Evolutionary conservation across 768 basidiomycete genomes (phyloP), one percentile per base, ranked within the genome.

Genomic region (Tulasnella sp.): DNA sequence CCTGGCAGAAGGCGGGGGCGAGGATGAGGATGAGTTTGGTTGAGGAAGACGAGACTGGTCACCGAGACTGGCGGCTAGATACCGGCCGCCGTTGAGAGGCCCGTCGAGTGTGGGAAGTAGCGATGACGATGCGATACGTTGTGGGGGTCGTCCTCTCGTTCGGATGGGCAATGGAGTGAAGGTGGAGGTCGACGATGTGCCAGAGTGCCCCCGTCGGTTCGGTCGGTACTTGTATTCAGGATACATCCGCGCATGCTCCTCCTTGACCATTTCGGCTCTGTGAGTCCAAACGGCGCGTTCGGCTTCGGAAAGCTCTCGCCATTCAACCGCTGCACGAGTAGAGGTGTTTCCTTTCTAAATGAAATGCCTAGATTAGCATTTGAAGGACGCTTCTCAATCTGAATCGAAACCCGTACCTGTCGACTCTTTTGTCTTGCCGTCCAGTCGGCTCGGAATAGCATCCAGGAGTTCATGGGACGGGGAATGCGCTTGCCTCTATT

Each of bases 371-470:
- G 19, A 32, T 7, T 5, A 17, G 6, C 1, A 39, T 7, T 9
- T 32, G 63, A 22, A 19, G 32, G 37, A 22, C 42, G 42, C 42
- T 12, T 47, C n/a, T 47, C 42, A 47, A 12, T 12, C 42, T 12
- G 42, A n/a, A n/a, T n/a, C n/a, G n/a, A n/a, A 32, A 26, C 29
- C 12, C 11, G 22, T 12, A 69, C 68, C 68, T 52, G 42, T 52
- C 44, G n/a, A 34, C 44, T 52, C n/a, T 29, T 44, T 4, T 34
- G 41, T 41, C n/a, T 32, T 8, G 42, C 6, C 12, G 26, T 22
- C 68, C 41, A 69, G 68, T 69, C 68, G 29, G n/a, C n/a, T 1
- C 68, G 68, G 41, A 69, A 69, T n/a, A 69, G 68, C 22, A 69
- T 69, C 41, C 40, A 69, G n/a, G 68, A 22, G 44, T 69, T 69